Base-by-base conservation (phyloP, 2,329 filamentous ascomycete species). In the Scedosporium boydii region DNA sequence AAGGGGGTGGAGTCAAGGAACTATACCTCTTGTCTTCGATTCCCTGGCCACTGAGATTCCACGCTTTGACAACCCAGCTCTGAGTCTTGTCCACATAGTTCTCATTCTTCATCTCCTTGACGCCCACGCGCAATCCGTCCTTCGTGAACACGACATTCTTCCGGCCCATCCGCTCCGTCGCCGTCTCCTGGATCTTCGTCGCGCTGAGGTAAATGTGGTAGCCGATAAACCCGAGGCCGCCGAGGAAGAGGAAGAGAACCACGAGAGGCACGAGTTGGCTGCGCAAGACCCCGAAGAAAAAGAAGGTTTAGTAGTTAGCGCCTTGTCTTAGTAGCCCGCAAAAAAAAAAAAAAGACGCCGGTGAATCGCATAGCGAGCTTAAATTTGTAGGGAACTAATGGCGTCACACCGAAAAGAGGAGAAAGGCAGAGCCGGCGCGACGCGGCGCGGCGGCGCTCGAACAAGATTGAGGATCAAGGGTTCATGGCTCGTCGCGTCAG, bases 101-200 rank as follows among this genome's bases (percentile, higher is more conserved):
- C 75, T 92, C 89, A 61, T 83, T 81, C 66, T 82, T 80, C 59
- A 88, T 74, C 64, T 90, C 80, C 75, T 87, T 88, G 65, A 93
- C 82, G 58, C 86, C 86, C 55, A 93, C 87, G 64, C 84, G 83
- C 64, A 90, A 76, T 62, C 89, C 89, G 63, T 91, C 89, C 72
- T 89, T 90, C 46, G 86, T 87, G 74, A 91, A 89, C 48, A 85
- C 79, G 63, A 93, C 83, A 71, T 92, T 88, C 77, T 88, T 89
- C 76, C 85, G 85, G 72, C 87, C 85, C 83, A 92, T 89, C 70
- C 85, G 85, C 74, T 87, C 80, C 58, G 82, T 83, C 57, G 88
- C 87, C 63, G 83, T 80, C 64, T 84, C 78, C 64, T 84, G 82
- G 68, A 93, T 86, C 72, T 89, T 82, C 74, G 79, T 80, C 62